Percentiles rank a stretch among this genome's conserved stretches.
phyloP scores from a whole-genome alignment of 306 rosid species.

The Vicia faba region DNA sequence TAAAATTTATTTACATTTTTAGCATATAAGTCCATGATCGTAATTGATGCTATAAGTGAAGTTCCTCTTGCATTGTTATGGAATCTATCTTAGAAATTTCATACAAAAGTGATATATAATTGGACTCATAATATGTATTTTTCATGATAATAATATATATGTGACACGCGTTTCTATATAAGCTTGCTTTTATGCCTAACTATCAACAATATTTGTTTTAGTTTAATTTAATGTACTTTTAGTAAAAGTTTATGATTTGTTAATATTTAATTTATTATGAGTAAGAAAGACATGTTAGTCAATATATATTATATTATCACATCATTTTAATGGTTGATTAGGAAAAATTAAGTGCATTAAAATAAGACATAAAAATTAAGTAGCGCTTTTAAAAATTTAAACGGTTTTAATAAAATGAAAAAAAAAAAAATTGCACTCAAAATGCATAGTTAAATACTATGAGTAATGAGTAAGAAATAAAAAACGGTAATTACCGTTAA shows the following conservation, averaged over 20 bases:
- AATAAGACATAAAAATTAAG: neutral
- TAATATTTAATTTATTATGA: neutral
- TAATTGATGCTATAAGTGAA: no score
- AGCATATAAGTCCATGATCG: neutral
- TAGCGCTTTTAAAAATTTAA: no score
- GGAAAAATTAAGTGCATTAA: neutral
- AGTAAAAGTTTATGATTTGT: neutral
- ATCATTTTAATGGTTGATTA: neutral
- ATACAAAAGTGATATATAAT: no score
- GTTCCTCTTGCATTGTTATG: no score
- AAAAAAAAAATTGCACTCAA: neutral
- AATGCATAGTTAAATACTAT: neutral
- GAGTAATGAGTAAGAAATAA: neutral
- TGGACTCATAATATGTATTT: no score
- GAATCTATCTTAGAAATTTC: no score
- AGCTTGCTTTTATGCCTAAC: neutral
- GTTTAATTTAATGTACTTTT: neutral
- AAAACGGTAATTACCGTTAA: constrained; percentile 59
- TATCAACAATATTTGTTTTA: neutral
- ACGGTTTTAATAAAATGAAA: no score
- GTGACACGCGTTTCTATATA: neutral
- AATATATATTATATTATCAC: constrained; percentile 8
- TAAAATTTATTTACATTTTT: constrained; percentile 5
- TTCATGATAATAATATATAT: no score
- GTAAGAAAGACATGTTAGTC: neutral